Base-by-base conservation (phyloP, 1,284 basidiomycete genomes). In the Gastroboletus turbinatus region DNA sequence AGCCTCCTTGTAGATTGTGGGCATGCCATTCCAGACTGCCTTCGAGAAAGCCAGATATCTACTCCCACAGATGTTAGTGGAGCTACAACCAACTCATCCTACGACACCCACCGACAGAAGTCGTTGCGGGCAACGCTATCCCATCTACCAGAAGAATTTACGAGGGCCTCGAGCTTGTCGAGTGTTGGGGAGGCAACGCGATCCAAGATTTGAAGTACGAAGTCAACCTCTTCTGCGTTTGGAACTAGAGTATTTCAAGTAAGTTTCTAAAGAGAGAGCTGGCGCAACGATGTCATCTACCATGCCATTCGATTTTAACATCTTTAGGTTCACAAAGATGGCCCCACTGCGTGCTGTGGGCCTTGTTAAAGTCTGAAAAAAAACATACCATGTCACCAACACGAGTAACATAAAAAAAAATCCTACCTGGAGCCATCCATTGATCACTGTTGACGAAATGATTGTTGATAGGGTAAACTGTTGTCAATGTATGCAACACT, bases 291-390 rank as follows among this genome's bases (percentile, higher is more conserved):
- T 50, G 29, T 55, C 27, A 21, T 65, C 80, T 66, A 89, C 88
- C 82, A 67, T 96, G 94, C 96, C 97, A 99, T 58, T 92, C 84
- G 23, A 96, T 82, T 58, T 85, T 81, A 47, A 95, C 88, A 52
- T 97, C 90, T 61, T 88, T 81, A 8, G 88, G 78, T 53, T 90
- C 83, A 73, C 91, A 95, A 55, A 92, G 75, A 59, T 84, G 84
- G 29, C 96, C 96, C 95, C 96, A 98, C 56, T 86, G 81, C 10
- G 83, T 74, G 58, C 87, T 88, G 64, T 95, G 90, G 57, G 85
- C 81, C 46, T 75, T 76, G 60, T 89, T 80, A 68, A 95, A 93
- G 48, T 82, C 92, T 88, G 59, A 30, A 39, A 40, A 57, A 44
- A 4, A 36, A 52, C 36, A 50, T 1, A 10, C 35, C n/a, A 27